These are phyloP conservation scores for Mycocentrospora acerina DNA, from an alignment of 2,329 filamentous ascomycete species.

Conservation along the genomic window DNA sequence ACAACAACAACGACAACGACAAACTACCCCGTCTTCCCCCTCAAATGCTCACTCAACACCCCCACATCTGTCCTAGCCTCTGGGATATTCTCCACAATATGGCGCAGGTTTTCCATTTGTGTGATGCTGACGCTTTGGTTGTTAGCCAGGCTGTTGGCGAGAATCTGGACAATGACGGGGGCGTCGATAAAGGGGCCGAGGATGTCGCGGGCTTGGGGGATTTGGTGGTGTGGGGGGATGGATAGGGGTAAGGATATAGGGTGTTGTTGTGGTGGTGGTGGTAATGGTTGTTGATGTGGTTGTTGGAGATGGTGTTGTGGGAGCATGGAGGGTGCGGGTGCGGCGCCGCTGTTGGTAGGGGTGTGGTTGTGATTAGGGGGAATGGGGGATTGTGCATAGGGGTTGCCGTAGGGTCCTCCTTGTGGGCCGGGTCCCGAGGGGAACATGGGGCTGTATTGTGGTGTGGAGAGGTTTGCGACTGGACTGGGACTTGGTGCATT, in stretches of 20 bases:
- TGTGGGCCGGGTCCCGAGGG: slow-evolving; percentile 21
- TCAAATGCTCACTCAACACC: slow-evolving; percentile 25
- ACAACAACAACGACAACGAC: no score
- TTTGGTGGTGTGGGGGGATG: slow-evolving; percentile 27
- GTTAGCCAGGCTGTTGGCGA: slow-evolving; percentile 29
- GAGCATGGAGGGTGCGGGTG: slow-evolving; percentile 1
- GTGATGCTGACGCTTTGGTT: slow-evolving; percentile 42
- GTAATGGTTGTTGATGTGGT: no score
- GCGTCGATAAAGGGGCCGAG: slow-evolving; percentile 46
- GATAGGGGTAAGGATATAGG: slow-evolving; percentile 6
- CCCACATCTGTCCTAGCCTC: slow-evolving; percentile 61
- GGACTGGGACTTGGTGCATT: slow-evolving; percentile 31
- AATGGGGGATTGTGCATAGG: slow-evolving; percentile 16
- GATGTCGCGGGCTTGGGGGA: slow-evolving; percentile 44
- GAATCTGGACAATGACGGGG: slow-evolving; percentile 45
- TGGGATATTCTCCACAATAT: slow-evolving; percentile 67
- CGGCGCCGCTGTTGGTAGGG: slow-evolving; percentile 3
- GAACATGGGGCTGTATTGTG: slow-evolving; percentile 36
- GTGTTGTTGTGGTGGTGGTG: slow-evolving; percentile 12
- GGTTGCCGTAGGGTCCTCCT: slow-evolving; percentile 20
- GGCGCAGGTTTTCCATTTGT: slow-evolving; percentile 73
- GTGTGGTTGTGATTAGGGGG: background rate
- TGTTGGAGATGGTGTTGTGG: slow-evolving; percentile 4
- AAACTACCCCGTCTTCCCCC: slow-evolving; percentile 10
- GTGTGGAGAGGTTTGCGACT: slow-evolving; percentile 35